A percentile compares a stretch with the other conserved stretches of the same genome.
phyloP scores from a whole-genome alignment of 2,329 filamentous ascomycete genomes.

The Boeremia lycopersici region DNA sequence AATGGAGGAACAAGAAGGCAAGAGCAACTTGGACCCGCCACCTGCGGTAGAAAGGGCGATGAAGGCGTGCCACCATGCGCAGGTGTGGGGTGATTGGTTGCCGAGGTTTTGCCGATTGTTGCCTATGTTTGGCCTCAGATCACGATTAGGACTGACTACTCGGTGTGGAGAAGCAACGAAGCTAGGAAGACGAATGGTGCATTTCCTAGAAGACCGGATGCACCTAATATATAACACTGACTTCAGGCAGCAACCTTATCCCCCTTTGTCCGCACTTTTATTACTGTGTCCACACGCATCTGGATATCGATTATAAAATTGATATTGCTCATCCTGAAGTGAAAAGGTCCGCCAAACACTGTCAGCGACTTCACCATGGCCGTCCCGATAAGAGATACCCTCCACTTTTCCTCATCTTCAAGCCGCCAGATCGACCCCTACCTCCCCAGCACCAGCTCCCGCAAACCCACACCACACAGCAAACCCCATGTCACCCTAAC shows the following conservation, averaged over 20 bases:
- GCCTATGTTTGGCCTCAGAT: not conserved
- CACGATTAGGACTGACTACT: not conserved
- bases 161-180: not conserved
- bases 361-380: constrained; percentile 7
- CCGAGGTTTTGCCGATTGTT: constrained; percentile 10
- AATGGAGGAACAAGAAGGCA: not conserved
- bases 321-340: not conserved
- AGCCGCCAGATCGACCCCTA: constrained; percentile 58
- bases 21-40: not conserved
- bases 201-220: not conserved
- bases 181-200: not conserved
- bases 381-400: constrained; percentile 25
- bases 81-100: not conserved
- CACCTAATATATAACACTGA: not conserved
- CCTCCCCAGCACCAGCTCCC: constrained; percentile 45
- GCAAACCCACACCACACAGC: constrained; percentile 1
- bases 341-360: not conserved
- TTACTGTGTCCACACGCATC: not conserved
- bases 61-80: constrained; percentile 14
- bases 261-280: not conserved
- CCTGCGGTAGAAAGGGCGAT: not conserved
- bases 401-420: constrained; percentile 52
- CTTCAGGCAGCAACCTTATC: constrained; percentile 1
- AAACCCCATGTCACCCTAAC: constrained; percentile 68
- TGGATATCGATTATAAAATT: too few relatives aligned